Base-by-base conservation (phyloP, 169 alveolate genomes). In the Eimeria maxima region DNA sequence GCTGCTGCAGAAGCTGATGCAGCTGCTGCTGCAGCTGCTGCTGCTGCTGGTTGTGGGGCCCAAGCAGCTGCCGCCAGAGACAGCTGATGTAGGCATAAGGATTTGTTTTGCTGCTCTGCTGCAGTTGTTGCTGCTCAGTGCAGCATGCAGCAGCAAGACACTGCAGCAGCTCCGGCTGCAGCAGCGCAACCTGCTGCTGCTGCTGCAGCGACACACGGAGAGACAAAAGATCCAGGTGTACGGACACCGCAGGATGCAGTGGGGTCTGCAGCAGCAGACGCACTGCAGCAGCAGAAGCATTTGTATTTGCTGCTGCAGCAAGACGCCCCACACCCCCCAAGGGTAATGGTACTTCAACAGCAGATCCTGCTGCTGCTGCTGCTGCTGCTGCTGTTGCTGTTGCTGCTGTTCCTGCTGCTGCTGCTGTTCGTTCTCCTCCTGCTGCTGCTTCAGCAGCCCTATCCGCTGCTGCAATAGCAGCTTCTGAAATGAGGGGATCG, bases 251-350 rank as follows among this genome's bases (percentile, higher is more conserved):
- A 38, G 84, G 84, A 20, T 73, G 84, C 42, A 73, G 47, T 55
- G 84, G 84, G 22, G 84, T 73, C 84, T 73, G 84, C 53, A 73
- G 84, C 50, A 73, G 84, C 84, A 73, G 13, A 55, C 47, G 42
- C 84, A 73, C 84, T 16, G 45, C 4, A 8, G 44, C 84, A 7
- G 84, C 84, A 73, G 60, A 7, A 14, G 84, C 50, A 38, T 27
- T 8, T 0, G 84, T 1, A 22, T 73, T 73, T 38, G 84, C 84
- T 73, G 50, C 84, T n/a, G 84, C 84, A 73, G 84, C 7, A 13
- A 73, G 84, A 7, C 27, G 50, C 44, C 84, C 84, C 45, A 42
- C 42, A 14, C 84, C 84, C 29, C 84, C 84, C 13, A 73, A 42
- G 8, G 84, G 84, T 47, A 73, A 38, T 8, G 50, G 18, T 18